A percentile compares a stretch with the other conserved stretches of the same genome.
phyloP scores from a whole-genome alignment of 768 basidiomycete species.

The Boletus bicolor region DNA sequence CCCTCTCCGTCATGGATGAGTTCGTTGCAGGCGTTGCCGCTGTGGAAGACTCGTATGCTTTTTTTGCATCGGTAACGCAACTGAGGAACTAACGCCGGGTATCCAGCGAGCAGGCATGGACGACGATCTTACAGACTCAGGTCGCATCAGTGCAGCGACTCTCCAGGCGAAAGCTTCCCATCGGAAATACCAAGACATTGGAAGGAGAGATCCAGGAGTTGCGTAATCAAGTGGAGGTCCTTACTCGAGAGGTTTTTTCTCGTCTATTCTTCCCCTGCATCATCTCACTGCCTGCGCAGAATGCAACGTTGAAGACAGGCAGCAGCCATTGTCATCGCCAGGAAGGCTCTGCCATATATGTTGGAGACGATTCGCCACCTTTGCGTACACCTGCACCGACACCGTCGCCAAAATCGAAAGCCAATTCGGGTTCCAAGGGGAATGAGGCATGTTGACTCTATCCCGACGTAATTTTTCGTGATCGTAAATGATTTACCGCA shows the following conservation, averaged over 20 bases:
- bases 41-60: conserved; percentile 61
- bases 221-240: conserved; percentile 55
- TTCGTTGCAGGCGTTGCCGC: conserved; percentile 61
- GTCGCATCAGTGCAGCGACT: conserved; percentile 59
- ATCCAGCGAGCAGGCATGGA: conserved; percentile 66
- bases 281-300: conserved; percentile 7
- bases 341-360: conserved; percentile 18
- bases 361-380: conserved; percentile 7
- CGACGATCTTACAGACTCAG: conserved; percentile 56
- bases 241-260: conserved; percentile 59
- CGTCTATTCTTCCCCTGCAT: neutral
- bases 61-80: neutral
- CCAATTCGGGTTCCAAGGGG: conserved; percentile 45
- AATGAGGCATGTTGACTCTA: conserved; percentile 46
- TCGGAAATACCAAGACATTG: conserved; percentile 41
- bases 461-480: neutral
- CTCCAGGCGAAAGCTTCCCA: conserved; percentile 61
- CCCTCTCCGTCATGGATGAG: conserved; percentile 56
- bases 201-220: conserved; percentile 62
- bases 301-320: neutral
- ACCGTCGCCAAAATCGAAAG: conserved; percentile 30
- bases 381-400: neutral
- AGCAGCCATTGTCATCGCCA: conserved; percentile 2
- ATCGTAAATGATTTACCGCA: neutral
- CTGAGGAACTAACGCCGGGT: conserved; percentile 16